Evolutionary conservation across 140 eudicot species (phyloP).

Genomic region (Flaveria floridana): DNA sequence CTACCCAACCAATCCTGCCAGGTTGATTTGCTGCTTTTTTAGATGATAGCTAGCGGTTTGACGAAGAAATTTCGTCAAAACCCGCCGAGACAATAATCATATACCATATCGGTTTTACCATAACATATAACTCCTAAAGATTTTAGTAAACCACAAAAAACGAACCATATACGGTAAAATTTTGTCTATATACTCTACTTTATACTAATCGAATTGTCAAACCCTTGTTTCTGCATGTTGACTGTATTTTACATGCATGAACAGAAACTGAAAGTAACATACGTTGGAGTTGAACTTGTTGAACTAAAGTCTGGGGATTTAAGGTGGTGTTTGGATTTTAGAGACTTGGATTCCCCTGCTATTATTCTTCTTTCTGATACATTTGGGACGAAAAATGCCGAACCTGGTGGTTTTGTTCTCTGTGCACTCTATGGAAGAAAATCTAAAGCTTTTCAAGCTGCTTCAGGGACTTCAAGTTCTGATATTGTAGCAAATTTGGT

Average conservation of each 20-base stretch:
- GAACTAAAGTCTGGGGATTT: slow-evolving; percentile 78
- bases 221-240: neutral
- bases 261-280: slow-evolving; percentile 87
- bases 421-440: slow-evolving; percentile 87
- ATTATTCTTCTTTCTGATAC: slow-evolving; percentile 68
- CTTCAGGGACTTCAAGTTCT: slow-evolving; percentile 70
- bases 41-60: neutral
- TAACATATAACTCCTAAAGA: neutral
- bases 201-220: neutral
- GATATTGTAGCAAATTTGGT: slow-evolving; percentile 68
- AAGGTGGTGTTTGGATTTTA: slow-evolving; percentile 95
- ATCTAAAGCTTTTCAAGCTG: slow-evolving; percentile 96
- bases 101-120: neutral
- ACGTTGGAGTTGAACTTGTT: slow-evolving; percentile 83
- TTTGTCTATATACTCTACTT: neutral
- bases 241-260: neutral
- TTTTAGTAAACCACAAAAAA: slow-evolving; percentile 9
- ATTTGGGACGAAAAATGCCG: slow-evolving; percentile 63
- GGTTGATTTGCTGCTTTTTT: neutral
- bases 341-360: slow-evolving; percentile 88
- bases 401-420: slow-evolving; percentile 81
- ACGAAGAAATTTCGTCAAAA: neutral
- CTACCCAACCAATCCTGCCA: neutral
- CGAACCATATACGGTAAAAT: neutral
- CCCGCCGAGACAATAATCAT: neutral